phyloP scores from a whole-genome alignment of 257 asterid genomes.

The Plantago major region DNA sequence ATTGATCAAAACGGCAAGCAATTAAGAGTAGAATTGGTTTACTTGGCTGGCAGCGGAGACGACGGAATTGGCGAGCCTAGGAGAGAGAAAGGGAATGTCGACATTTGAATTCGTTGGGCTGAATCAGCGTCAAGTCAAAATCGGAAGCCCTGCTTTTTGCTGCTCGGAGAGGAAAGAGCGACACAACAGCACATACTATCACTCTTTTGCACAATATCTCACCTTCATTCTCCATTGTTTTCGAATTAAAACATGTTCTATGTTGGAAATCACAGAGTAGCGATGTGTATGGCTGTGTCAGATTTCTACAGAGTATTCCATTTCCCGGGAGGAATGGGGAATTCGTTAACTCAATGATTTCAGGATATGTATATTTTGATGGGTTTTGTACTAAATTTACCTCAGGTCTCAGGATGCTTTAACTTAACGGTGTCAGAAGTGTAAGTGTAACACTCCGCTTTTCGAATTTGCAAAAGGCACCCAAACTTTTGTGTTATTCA shows the following conservation, averaged over 20 bases:
- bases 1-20: not conserved
- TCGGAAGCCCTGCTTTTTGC: conserved; percentile 17
- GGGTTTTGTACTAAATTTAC: no score
- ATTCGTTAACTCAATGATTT: no score
- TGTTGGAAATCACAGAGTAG: no score
- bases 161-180: conserved; percentile 45
- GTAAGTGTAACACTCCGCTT: no score
- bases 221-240: conserved; percentile 30
- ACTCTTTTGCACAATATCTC: conserved; percentile 15
- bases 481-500: no score
- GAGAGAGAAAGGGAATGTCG: conserved; percentile 60
- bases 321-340: no score
- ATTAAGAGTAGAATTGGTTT: not conserved
- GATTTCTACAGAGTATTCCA: no score
- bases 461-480: no score
- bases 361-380: no score
- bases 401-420: no score
- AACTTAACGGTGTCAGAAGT: no score
- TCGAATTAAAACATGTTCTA: not conserved
- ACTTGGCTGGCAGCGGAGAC: conserved; percentile 71
- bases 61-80: conserved; percentile 60
- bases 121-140: conserved; percentile 25
- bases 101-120: conserved; percentile 25
- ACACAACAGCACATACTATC: conserved; percentile 24
- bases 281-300: no score